Base-by-base conservation (phyloP, 2,329 filamentous ascomycete genomes). In the Nemania sp. region DNA sequence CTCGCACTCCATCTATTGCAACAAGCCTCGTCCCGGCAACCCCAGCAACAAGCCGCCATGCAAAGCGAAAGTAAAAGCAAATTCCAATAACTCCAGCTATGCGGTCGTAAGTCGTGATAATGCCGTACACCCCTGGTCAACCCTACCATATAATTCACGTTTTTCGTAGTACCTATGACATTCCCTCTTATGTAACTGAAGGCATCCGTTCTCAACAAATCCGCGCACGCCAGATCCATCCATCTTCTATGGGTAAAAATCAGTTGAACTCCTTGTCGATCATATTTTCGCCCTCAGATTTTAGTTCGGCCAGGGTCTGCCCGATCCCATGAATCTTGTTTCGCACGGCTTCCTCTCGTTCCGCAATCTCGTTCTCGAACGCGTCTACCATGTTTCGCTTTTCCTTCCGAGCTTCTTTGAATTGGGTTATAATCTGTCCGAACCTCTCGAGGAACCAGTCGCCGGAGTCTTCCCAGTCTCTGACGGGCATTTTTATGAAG, bases 401-500 rank as follows among this genome's bases (percentile, higher is more conserved):
- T 15, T 78, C 78, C 65, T 81, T 81, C 10, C 87, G 82, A 22
- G 84, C 81, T 58, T 83, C 80, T 66, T 82, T 83, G 69, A 89
- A 76, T 60, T 78, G 80, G 67, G 81, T 77, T 75, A 88, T 82
- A 49, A 89, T 77, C 2, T 79, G 79, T 7, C 82, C 78, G 68
- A 89, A 89, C 68, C 83, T 84, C 51, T 83, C 82, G 24, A 88
- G 79, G 64, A 89, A 88, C 87, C 87, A 89, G 70, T 89, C 86
- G 5, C 87, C 87, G 1, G 86, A 83, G 15, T 83, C 80, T 71
- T 89, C 87, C 87, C 87, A 89, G 61, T 89, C 87, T 18, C 82
- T 79, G 15, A 88, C 80, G 0, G 84, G 77, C 82, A 89, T 85
- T 60, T 81, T 81, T 2, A 80, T 81, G 73, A 89, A 88, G 62